These are phyloP conservation scores for Tetrapisispora pingtungensis DNA, from an alignment of 805 yeast genomes.

Conservation along the genomic window DNA sequence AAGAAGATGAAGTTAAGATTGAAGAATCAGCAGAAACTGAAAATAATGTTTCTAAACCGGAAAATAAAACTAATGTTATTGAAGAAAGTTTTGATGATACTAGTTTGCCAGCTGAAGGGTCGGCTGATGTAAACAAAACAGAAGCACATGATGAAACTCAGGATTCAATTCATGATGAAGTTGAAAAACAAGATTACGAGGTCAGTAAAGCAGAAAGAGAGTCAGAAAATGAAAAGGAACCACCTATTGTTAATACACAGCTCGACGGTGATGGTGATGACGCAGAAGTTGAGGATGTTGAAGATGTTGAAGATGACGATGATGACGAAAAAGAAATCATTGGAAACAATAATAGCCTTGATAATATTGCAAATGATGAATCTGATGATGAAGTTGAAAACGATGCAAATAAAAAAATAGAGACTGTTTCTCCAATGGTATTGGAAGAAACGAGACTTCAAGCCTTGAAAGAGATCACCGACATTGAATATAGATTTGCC, in stretches of 20 bases:
- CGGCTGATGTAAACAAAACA: no score
- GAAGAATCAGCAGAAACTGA: no score
- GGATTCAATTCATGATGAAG: no score
- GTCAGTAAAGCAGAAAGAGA: slow-evolving; percentile 13
- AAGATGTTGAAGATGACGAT: slow-evolving; percentile 3
- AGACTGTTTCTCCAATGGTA: slow-evolving; percentile 14
- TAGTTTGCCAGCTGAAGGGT: no score
- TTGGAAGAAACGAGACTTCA: slow-evolving; percentile 20
- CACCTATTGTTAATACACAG: not conserved
- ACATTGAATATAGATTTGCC: slow-evolving; percentile 82
- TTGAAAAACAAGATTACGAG: slow-evolving; percentile 4
- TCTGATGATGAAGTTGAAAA: slow-evolving; percentile 9
- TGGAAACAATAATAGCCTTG: slow-evolving; percentile 1
- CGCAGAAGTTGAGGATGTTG: slow-evolving; percentile 1
- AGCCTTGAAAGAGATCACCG: slow-evolving; percentile 52
- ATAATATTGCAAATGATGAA: slow-evolving; percentile 6
- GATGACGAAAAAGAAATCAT: slow-evolving; percentile 1
- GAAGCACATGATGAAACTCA: no score
- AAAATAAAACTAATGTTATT: no score
- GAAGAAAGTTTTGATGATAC: no score
- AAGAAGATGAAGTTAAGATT: no score
- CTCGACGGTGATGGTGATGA: slow-evolving; percentile 5
- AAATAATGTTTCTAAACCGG: no score
- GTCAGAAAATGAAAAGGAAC: slow-evolving; percentile 10
- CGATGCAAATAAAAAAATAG: slow-evolving; percentile 5